Evolutionary conservation across 1,284 basidiomycete genomes (phyloP), one percentile per base, ranked within the genome.

Genomic region (Ceratobasidium sp.): DNA sequence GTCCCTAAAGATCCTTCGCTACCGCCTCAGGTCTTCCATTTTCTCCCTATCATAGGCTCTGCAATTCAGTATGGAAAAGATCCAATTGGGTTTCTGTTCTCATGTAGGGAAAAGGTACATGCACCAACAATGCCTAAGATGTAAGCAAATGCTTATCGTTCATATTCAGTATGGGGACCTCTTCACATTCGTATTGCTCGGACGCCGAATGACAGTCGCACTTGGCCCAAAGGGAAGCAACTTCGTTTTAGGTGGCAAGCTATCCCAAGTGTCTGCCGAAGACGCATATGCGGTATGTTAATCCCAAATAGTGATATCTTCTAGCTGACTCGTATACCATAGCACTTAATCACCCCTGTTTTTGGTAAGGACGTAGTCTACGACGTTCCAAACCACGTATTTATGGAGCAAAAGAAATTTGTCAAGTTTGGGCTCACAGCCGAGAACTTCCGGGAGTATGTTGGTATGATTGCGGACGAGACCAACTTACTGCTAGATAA

Each of bases 351-450:
- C 0, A 97, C 95, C 0, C 96, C 96, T 3, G 91, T 97, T 26
- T 99, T 99, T 83, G 98, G 98, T 75, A 97, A 97, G 84, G 97
- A 96, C 75, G 98, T 99, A 64, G 97, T 99, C 33, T 33, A 99
- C 85, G 97, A 99, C 84, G 93, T 96, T 77, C 97, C 98, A 44
- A 99, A 99, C 85, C 94, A 97, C 77, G 89, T 96, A 71, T 93
- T 99, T 85, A 99, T 99, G 97, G 97, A 99, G 84, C 98, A 99
- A 86, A 99, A 99, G 89, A 95, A 94, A 85, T 98, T 99, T 81
- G 93, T 97, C 86, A 98, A 97, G 87, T 93, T 96, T 81, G 97
- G 97, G 58, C 90, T 99, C 12, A 95, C 96, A 9, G 91, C 91
- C 26, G 97, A 99, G 46, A 97, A 98, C 84, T 93, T 99, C 86